A percentile compares a stretch with the other conserved stretches of the same genome.
phyloP scores from a whole-genome alignment of 768 basidiomycete species.

The Termitomyces sp. region DNA sequence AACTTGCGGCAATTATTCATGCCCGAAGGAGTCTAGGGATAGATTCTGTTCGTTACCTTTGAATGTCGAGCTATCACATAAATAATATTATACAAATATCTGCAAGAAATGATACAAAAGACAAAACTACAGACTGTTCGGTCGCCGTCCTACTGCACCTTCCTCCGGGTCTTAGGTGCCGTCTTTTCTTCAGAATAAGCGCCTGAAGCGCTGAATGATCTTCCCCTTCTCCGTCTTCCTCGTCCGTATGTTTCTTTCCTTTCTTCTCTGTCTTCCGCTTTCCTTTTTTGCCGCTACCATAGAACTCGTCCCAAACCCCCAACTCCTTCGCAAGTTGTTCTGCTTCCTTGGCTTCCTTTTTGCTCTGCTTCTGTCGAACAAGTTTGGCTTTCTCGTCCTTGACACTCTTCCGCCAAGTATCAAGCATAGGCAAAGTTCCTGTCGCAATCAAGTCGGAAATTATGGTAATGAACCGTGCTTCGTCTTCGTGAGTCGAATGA shows the following conservation, averaged over 20 bases:
- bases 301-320: slow-evolving; percentile 94
- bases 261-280: slow-evolving; percentile 53
- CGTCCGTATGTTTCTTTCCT: slow-evolving; percentile 31
- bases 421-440: slow-evolving; percentile 49
- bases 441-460: slow-evolving; percentile 65
- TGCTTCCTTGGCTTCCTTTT: slow-evolving; percentile 81
- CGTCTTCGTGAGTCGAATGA: slow-evolving; percentile 81
- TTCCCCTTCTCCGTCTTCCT: slow-evolving; percentile 40
- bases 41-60: slow-evolving; percentile 75
- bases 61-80: slow-evolving; percentile 13
- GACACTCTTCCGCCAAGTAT: slow-evolving; percentile 63
- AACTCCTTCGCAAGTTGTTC: slow-evolving; percentile 80
- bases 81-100: neutral
- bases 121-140: neutral
- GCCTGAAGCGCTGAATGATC: slow-evolving; percentile 73
- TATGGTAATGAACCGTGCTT: slow-evolving; percentile 70
- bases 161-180: slow-evolving; percentile 19
- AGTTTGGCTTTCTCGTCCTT: slow-evolving; percentile 79
- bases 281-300: slow-evolving; percentile 67
- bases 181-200: slow-evolving; percentile 69
- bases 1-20: slow-evolving; percentile 80
- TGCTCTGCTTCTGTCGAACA: slow-evolving; percentile 65
- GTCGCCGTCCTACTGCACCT: slow-evolving; percentile 23
- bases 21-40: slow-evolving; percentile 81
- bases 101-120: neutral